Base-by-base conservation (phyloP, 345 rosid species). In the Microcos paniculata region DNA sequence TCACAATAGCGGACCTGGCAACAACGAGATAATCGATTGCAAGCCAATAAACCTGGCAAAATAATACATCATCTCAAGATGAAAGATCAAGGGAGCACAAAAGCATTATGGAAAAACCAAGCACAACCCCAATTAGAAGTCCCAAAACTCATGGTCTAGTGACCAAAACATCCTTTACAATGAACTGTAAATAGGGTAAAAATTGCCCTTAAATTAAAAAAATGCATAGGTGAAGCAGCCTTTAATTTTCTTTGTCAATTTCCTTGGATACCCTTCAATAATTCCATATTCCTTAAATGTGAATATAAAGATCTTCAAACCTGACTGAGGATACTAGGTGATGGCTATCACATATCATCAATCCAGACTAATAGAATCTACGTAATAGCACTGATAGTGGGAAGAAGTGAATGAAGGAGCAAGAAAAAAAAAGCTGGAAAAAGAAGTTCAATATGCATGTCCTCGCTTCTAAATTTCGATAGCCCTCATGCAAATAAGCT, bases 1-100 rank as follows among this genome's bases (percentile, higher is more conserved):
- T 90, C 80, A 94, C 99, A 45, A 91, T 88, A 28, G 99, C 98
- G 70, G 96, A 89, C 80, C 87, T 89, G 70, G 99, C 96, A 53
- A 87, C 97, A 82, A 64, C 71, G 81, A 92, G 97, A 83, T 94
- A 94, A 86, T 93, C 93, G 80, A 93, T 80, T 64, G 87, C 82
- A 82, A 94, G 88, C 98, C 99, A 94, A 84, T 90, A 94, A 58
- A 91, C 98, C 99, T 94, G 91, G 77, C 19, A 78, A 75, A 82
- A 61, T 26, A 55, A 38, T 10, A 38, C n/a, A 75, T 75, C 35
- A 62, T 16, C 53, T 70, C 58, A 73, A 33, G 78, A 76, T 52
- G 51, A 16, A 21, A 64, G 19, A 48, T 48, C 58, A 48, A 52
- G 21, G 64, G 56, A 57, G 40, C 55, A 53, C 15, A 8, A 16